Conservation (phyloP, 1,284 basidiomycete genomes). For the Termitomyces sp. region DNA sequence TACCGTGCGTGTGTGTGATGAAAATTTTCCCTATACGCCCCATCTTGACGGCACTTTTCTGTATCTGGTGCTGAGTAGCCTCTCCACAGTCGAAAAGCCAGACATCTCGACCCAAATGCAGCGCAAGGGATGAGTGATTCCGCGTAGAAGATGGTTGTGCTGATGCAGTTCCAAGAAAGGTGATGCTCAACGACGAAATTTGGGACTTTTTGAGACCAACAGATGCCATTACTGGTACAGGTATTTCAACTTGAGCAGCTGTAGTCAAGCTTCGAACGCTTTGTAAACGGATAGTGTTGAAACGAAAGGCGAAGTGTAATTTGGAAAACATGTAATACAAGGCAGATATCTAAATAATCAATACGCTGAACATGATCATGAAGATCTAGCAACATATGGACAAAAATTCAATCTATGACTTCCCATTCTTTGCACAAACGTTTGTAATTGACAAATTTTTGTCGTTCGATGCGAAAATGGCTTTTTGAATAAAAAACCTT, state of each 20-base stretch:
- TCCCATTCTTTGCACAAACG: not conserved
- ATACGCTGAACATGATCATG: not conserved
- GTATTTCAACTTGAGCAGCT: not conserved
- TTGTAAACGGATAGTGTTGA: not conserved
- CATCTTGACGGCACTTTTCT: slow-evolving; percentile 69
- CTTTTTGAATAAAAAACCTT: slow-evolving; percentile 9
- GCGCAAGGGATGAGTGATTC: slow-evolving; percentile 66
- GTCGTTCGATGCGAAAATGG: slow-evolving; percentile 12
- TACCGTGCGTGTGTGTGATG: slow-evolving; percentile 90
- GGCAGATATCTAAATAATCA: not conserved
- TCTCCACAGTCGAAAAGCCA: slow-evolving; percentile 93
- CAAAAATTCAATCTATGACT: not conserved
- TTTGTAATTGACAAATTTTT: slow-evolving; percentile 5
- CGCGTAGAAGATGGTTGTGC: slow-evolving; percentile 72
- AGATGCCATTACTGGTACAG: not conserved
- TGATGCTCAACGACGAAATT: slow-evolving; percentile 44
- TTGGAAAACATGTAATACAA: slow-evolving; percentile 1
- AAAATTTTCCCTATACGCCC: slow-evolving; percentile 83
- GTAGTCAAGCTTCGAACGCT: not conserved
- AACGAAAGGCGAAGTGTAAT: not conserved
- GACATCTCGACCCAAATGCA: slow-evolving; percentile 60
- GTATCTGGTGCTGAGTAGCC: slow-evolving; percentile 79
- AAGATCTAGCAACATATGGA: no score
- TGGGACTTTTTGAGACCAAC: slow-evolving; percentile 5
- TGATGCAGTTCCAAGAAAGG: slow-evolving; percentile 75